phyloP scores from a whole-genome alignment of 2,329 filamentous ascomycete species.

The Rhytidhysteron rufulum region DNA sequence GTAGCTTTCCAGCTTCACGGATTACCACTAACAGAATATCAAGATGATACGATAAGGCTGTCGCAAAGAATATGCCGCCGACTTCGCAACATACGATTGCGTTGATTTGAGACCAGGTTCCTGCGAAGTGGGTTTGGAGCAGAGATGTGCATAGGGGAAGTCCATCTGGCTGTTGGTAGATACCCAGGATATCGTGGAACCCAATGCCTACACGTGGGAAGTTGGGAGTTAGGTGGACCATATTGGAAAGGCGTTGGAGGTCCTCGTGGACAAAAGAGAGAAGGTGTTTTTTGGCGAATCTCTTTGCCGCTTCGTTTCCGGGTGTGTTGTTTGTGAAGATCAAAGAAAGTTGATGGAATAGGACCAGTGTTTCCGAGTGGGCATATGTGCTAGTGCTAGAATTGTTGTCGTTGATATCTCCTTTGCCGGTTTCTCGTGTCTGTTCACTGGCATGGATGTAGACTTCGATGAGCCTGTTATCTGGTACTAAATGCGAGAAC shows the following conservation, averaged over 20 bases:
- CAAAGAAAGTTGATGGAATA: slow-evolving; percentile 41
- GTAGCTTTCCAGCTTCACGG: slow-evolving; percentile 57
- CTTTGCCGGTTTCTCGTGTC: slow-evolving; percentile 32
- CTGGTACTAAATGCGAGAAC: slow-evolving; percentile 54
- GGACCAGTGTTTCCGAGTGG: slow-evolving; percentile 14
- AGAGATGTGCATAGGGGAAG: slow-evolving; percentile 51
- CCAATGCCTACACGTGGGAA: slow-evolving; percentile 51
- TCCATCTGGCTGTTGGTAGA: slow-evolving; percentile 50
- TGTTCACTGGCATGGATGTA: slow-evolving; percentile 41
- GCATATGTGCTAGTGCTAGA: slow-evolving; percentile 15
- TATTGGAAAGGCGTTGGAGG: slow-evolving; percentile 44
- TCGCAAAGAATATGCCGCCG: slow-evolving; percentile 55
- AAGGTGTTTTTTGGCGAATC: slow-evolving; percentile 43
- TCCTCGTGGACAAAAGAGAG: slow-evolving; percentile 47
- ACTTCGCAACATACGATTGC: slow-evolving; percentile 53
- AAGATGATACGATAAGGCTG: slow-evolving; percentile 44
- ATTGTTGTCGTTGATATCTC: slow-evolving; percentile 8
- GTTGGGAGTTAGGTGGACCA: slow-evolving; percentile 48
- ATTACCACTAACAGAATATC: slow-evolving; percentile 48
- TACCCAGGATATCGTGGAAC: slow-evolving; percentile 58
- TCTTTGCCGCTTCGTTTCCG: slow-evolving; percentile 37
- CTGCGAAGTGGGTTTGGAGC: slow-evolving; percentile 43
- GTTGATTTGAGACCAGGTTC: slow-evolving; percentile 46
- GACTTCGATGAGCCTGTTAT: slow-evolving; percentile 53
- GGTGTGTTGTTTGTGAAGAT: slow-evolving; percentile 50